A percentile compares a stretch with the other conserved stretches of the same genome.
These are phyloP conservation scores for Somion occarium DNA, from an alignment of 1,284 basidiomycete species.

Conservation along the genomic window DNA sequence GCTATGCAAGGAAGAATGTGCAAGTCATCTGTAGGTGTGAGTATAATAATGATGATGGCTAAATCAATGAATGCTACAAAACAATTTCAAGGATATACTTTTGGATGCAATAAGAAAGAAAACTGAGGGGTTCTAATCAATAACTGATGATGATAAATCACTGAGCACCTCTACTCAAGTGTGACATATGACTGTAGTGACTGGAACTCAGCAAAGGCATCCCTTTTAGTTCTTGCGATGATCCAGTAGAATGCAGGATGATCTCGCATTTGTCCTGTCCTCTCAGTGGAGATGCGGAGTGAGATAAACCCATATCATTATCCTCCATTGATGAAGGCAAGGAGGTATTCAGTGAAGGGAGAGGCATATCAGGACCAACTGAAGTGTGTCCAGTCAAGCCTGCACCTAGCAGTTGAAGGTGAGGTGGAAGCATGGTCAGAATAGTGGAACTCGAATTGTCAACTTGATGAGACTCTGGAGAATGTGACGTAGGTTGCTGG, in stretches of 20 bases:
- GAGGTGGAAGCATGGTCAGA: conserved; percentile 57
- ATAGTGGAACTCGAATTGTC: conserved; percentile 43
- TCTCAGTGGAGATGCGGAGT: background rate
- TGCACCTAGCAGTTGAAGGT: conserved; percentile 69
- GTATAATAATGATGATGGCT: too few species aligned
- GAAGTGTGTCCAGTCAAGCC: conserved; percentile 28
- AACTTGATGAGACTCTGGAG: conserved; percentile 55
- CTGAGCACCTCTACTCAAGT: background rate
- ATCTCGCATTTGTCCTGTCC: conserved; percentile 1
- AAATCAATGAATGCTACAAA: background rate
- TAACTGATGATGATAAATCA: too few species aligned
- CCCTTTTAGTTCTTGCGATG: background rate
- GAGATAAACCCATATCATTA: background rate
- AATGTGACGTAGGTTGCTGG: conserved; percentile 50
- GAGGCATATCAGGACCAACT: conserved; percentile 32
- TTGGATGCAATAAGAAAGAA: background rate
- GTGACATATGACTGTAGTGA: background rate
- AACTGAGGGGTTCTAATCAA: too few species aligned
- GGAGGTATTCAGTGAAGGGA: conserved; percentile 33
- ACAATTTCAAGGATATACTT: background rate
- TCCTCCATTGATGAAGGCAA: background rate
- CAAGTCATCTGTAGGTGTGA: too few species aligned
- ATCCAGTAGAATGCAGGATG: background rate
- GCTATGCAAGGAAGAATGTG: too few species aligned
- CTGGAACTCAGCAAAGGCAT: conserved; percentile 1